Evolutionary conservation across 2,329 filamentous ascomycete species (phyloP).

Genomic region (Colletotrichum lupini): DNA sequence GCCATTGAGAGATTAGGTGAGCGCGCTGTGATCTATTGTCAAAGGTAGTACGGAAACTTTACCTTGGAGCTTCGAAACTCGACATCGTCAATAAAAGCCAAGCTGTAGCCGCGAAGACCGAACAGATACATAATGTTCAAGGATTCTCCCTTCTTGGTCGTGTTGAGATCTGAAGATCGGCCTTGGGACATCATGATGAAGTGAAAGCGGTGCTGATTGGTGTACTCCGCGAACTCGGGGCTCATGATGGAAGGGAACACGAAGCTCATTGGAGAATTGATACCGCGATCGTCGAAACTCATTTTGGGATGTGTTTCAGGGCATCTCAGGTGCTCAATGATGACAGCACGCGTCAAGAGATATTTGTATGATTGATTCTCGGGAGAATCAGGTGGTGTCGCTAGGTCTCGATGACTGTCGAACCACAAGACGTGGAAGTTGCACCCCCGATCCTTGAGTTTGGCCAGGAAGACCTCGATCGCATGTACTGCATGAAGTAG

Average conservation of each 20-base stretch:
- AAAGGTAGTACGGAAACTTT: slow-evolving; percentile 5
- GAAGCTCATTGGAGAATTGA: slow-evolving; percentile 42
- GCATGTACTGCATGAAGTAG: slow-evolving; percentile 77
- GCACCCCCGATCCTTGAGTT: slow-evolving; percentile 72
- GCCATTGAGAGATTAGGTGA: neutral
- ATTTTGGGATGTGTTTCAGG: slow-evolving; percentile 7
- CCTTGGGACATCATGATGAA: slow-evolving; percentile 65
- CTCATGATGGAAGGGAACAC: slow-evolving; percentile 11
- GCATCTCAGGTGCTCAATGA: slow-evolving; percentile 70
- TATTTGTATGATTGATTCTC: slow-evolving; percentile 59
- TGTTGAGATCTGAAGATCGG: neutral
- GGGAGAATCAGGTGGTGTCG: slow-evolving; percentile 58
- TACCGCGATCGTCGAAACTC: slow-evolving; percentile 56
- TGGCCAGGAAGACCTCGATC: slow-evolving; percentile 73
- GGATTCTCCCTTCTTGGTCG: slow-evolving; percentile 21
- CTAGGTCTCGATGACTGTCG: slow-evolving; percentile 63
- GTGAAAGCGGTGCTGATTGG: slow-evolving; percentile 65
- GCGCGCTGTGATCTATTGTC: neutral
- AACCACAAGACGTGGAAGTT: slow-evolving; percentile 81
- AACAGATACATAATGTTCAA: slow-evolving; percentile 66
- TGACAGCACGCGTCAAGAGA: slow-evolving; percentile 68
- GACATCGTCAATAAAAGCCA: slow-evolving; percentile 72
- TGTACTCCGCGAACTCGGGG: slow-evolving; percentile 64
- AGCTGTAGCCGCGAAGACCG: slow-evolving; percentile 65
- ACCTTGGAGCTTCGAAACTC: slow-evolving; percentile 74